phyloP scores from a whole-genome alignment of 1,284 basidiomycete species.

The Hortiboletus rubellus region DNA sequence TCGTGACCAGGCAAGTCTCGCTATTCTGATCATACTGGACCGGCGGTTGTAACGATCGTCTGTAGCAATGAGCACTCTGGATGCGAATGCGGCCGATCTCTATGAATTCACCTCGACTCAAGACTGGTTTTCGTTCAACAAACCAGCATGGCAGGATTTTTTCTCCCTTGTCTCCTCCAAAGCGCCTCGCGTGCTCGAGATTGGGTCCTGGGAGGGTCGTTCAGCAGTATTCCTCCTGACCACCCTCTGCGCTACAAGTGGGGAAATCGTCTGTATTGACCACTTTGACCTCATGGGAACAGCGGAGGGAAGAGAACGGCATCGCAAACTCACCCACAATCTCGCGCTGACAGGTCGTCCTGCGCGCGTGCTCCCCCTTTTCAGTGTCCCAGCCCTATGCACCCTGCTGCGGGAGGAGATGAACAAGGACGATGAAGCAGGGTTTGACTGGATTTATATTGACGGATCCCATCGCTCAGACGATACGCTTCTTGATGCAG shows the following conservation, averaged over 20 bases:
- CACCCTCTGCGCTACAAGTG: constrained; percentile 45
- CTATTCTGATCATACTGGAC: not conserved
- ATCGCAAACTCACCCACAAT: constrained; percentile 48
- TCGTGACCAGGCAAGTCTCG: constrained; percentile 1
- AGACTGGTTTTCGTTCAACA: constrained; percentile 56
- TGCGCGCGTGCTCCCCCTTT: constrained; percentile 49
- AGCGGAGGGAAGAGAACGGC: constrained; percentile 48
- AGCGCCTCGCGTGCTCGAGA: constrained; percentile 51
- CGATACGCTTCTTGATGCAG: constrained; percentile 59
- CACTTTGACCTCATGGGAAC: constrained; percentile 57
- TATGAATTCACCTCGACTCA: constrained; percentile 51
- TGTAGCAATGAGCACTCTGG: constrained; percentile 17
- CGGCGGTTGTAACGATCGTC: not conserved
- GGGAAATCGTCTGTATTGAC: constrained; percentile 55
- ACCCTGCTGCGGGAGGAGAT: constrained; percentile 50
- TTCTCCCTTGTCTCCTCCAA: constrained; percentile 40
- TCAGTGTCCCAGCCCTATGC: constrained; percentile 55
- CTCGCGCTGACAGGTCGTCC: constrained; percentile 44
- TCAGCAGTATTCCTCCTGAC: constrained; percentile 55
- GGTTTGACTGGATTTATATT: constrained; percentile 61
- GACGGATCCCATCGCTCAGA: constrained; percentile 61
- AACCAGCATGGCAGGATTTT: constrained; percentile 42
- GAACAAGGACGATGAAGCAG: constrained; percentile 30
- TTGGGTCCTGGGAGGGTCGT: constrained; percentile 65
- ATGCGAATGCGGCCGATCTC: constrained; percentile 6